Conservation (phyloP, 2,329 filamentous ascomycete genomes). For the Chrysosporium queenslandicum region DNA sequence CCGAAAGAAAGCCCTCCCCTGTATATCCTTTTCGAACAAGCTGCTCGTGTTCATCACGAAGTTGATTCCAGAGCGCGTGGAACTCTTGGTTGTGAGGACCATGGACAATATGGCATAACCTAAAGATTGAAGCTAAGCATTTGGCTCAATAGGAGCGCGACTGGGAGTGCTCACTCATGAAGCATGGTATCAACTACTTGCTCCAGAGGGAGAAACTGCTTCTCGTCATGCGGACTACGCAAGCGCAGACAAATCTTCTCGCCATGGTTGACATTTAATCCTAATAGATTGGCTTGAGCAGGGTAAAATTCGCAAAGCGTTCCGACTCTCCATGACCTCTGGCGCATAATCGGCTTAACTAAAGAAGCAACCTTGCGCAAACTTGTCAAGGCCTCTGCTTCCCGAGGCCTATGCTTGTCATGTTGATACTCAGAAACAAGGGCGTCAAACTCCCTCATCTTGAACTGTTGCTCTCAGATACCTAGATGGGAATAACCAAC, state of each 20-base stretch:
- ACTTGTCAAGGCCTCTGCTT: constrained; percentile 46
- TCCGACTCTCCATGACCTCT: constrained; percentile 67
- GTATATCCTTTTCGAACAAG: constrained; percentile 74
- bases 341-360: constrained; percentile 91
- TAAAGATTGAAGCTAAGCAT: constrained; percentile 21
- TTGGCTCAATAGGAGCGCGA: background rate
- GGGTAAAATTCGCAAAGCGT: constrained; percentile 81
- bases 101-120: constrained; percentile 71
- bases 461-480: background rate
- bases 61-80: constrained; percentile 76
- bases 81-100: constrained; percentile 77
- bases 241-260: constrained; percentile 73
- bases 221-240: constrained; percentile 62
- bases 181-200: constrained; percentile 82
- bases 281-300: constrained; percentile 60
- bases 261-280: constrained; percentile 69
- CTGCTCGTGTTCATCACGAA: constrained; percentile 73
- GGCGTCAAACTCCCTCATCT: constrained; percentile 38
- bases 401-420: constrained; percentile 40
- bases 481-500: background rate
- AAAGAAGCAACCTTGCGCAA: constrained; percentile 75
- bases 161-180: constrained; percentile 53
- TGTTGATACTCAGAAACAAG: constrained; percentile 45
- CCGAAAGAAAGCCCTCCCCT: constrained; percentile 74
- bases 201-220: constrained; percentile 70